Evolutionary conservation across 768 basidiomycete genomes (phyloP).

Genomic region (Gautieria morchelliformis): DNA sequence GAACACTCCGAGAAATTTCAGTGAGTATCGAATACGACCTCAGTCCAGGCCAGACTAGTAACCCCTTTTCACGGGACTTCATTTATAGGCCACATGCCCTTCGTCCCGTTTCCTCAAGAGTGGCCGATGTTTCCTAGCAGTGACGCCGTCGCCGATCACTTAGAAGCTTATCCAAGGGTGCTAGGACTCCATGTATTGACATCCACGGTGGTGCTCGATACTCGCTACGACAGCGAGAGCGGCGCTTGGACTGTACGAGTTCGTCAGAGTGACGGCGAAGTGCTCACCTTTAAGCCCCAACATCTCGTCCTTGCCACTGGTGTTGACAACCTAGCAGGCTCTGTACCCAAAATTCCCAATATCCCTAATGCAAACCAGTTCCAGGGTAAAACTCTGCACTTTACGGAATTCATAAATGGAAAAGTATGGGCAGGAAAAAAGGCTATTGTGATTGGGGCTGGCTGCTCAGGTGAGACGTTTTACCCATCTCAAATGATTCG

Average conservation of each 20-base stretch:
- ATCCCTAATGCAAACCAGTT: neutral
- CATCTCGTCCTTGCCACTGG: neutral
- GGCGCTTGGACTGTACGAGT: neutral
- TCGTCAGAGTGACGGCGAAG: neutral
- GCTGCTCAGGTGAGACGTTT: neutral
- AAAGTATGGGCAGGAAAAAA: neutral
- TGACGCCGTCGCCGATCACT: conserved; percentile 28
- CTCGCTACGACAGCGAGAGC: neutral
- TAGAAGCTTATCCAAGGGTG: conserved; percentile 30
- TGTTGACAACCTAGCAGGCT: neutral
- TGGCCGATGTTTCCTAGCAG: neutral
- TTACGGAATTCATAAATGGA: neutral
- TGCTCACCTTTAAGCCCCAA: neutral
- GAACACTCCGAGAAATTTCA: neutral
- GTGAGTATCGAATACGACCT: too few relatives aligned
- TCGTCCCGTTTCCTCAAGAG: neutral
- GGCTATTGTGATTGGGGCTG: neutral
- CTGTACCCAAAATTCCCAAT: neutral
- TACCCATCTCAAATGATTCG: too few relatives aligned
- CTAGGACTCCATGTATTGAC: conserved; percentile 38
- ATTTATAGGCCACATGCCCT: neutral
- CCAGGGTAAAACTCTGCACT: neutral
- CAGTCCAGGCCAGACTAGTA: too few relatives aligned
- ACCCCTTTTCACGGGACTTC: too few relatives aligned
- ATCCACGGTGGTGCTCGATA: conserved; percentile 9